These are phyloP conservation scores for Skeletonema grethae DNA, from an alignment of 108 stramenopile species.

Conservation along the genomic window DNA sequence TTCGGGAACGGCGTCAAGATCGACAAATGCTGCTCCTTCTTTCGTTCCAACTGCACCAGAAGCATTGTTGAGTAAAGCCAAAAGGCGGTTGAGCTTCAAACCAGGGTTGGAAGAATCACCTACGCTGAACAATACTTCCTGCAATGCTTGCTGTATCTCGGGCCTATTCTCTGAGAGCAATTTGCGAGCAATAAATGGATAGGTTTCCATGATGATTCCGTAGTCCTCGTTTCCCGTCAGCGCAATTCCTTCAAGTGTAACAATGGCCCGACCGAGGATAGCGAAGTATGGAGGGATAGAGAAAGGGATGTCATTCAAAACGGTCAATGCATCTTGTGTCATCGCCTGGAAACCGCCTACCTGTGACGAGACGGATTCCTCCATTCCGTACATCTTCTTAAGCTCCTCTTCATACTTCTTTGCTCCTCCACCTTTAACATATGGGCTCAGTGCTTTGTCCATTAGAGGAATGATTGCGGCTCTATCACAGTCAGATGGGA, in stretches of 20 bases:
- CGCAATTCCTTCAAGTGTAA: conserved; percentile 91
- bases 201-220: conserved; percentile 88
- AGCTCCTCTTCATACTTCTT: conserved; percentile 89
- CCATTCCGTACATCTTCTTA: conserved; percentile 83
- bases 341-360: conserved; percentile 87
- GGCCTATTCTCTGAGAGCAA: conserved; percentile 79
- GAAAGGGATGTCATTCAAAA: conserved; percentile 90
- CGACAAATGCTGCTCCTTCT: conserved; percentile 84
- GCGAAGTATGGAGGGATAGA: conserved; percentile 80
- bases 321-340: conserved; percentile 82
- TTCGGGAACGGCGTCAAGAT: conserved; percentile 84
- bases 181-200: conserved; percentile 90
- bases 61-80: conserved; percentile 86
- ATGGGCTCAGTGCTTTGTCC: conserved; percentile 92
- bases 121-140: conserved; percentile 81
- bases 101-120: conserved; percentile 43
- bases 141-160: conserved; percentile 78
- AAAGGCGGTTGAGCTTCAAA: conserved; percentile 72
- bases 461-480: conserved; percentile 84
- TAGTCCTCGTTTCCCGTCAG: conserved; percentile 83
- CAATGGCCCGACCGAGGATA: conserved; percentile 77
- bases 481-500: conserved; percentile 79
- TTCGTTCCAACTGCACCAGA: conserved; percentile 65
- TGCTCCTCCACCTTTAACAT: conserved; percentile 91
- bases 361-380: conserved; percentile 60